Conservation (phyloP, 306 rosid species). For the Castanea mollissima region DNA sequence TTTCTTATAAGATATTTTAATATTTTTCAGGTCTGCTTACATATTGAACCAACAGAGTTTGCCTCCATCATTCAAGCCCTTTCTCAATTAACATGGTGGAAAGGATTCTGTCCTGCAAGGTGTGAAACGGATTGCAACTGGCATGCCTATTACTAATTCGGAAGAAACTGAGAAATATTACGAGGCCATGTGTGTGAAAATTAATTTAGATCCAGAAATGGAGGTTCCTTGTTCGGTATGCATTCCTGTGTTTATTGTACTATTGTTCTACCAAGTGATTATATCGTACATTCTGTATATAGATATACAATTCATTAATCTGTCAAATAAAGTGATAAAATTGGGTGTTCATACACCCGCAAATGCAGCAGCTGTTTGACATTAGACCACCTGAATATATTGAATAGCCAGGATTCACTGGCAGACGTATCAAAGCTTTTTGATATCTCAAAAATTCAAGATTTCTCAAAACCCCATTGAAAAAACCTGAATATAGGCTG, state of each 20-base stretch:
- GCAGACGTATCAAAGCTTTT: too few relatives aligned
- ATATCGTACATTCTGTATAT: not conserved
- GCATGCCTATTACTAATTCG: slow-evolving; percentile 62
- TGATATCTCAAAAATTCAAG: too few relatives aligned
- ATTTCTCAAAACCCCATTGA: too few relatives aligned
- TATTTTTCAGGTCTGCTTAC: slow-evolving; percentile 78
- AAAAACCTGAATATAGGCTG: too few relatives aligned
- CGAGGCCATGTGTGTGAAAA: slow-evolving; percentile 43
- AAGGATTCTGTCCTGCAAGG: slow-evolving; percentile 72
- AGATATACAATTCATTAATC: too few relatives aligned
- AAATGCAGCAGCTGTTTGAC: not conserved
- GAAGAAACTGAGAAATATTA: slow-evolving; percentile 61
- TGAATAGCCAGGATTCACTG: not conserved
- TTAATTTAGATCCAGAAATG: slow-evolving; percentile 72
- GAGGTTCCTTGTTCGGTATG: slow-evolving; percentile 84
- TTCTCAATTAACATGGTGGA: slow-evolving; percentile 94
- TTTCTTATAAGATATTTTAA: too few relatives aligned
- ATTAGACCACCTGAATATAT: not conserved
- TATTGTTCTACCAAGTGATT: slow-evolving; percentile 2
- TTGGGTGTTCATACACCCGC: too few relatives aligned
- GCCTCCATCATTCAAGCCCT: slow-evolving; percentile 84
- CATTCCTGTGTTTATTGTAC: slow-evolving; percentile 10
- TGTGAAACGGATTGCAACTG: slow-evolving; percentile 69
- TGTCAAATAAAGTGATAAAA: too few relatives aligned
- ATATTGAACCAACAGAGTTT: slow-evolving; percentile 89